phyloP scores from a whole-genome alignment of 176 grass and related monocot species.

The Raddia guianensis region DNA sequence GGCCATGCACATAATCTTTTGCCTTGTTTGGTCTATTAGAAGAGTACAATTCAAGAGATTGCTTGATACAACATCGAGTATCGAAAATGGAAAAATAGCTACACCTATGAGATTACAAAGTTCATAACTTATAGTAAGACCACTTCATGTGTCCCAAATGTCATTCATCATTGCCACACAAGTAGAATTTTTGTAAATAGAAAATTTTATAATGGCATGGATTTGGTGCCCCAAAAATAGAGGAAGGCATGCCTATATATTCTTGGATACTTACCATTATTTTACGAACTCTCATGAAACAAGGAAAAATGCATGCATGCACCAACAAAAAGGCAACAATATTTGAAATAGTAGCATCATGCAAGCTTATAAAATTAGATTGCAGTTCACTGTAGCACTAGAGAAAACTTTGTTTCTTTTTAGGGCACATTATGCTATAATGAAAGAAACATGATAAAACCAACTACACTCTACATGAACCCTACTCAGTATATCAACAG shows the following conservation, averaged over 20 bases:
- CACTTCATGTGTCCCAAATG: too few relatives aligned
- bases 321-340: background rate
- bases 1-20: background rate
- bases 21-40: background rate
- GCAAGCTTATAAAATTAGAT: background rate
- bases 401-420: background rate
- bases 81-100: background rate
- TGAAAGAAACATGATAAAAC: background rate
- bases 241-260: background rate
- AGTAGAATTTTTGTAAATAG: too few relatives aligned
- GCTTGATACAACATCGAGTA: background rate
- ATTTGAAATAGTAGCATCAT: background rate
- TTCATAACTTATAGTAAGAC: too few relatives aligned
- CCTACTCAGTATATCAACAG: background rate
- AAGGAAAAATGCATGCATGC: background rate
- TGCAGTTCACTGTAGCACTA: background rate
- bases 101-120: too few relatives aligned
- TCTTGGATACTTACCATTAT: background rate
- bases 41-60: background rate
- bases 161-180: too few relatives aligned
- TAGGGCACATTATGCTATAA: background rate
- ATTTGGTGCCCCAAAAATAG: too few relatives aligned
- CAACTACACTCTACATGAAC: background rate
- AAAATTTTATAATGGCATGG: too few relatives aligned
- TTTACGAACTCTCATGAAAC: background rate